Evolutionary conservation across 2,329 filamentous ascomycete genomes (phyloP), one percentile per base, ranked within the genome.

Genomic region (Dothistroma septosporum): DNA sequence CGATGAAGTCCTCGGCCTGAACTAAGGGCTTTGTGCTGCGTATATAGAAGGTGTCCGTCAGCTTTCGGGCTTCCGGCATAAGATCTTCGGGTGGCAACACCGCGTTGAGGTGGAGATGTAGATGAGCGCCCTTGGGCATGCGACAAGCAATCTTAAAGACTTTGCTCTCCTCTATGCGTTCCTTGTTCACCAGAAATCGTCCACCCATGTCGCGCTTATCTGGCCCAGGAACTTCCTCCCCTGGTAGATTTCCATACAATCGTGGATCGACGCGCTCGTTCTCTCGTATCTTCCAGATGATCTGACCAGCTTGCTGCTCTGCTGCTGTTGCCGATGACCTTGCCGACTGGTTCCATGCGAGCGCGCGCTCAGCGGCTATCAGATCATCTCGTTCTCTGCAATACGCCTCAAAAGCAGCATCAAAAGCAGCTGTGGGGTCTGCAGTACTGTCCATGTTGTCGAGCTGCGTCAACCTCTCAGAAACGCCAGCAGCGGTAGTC

Each of bases 41-140:
- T 67, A 91, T 86, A 69, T 85, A 90, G 86, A 92, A 90, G 65
- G 82, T 82, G 0, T 81, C 69, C 78, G 60, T 54, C 50, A 87
- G 84, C 11, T 41, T 59, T 11, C 76, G 72, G 63, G 78, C 77
- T 78, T 82, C 65, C 77, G 83, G 66, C 78, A 91, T 77, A 21
- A 91, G 77, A 5, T 85, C 79, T 1, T 78, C 72, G 10, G 88
- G 87, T 14, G 79, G 77, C 4, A 91, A 77, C 62, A 88, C 89
- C n/a, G 88, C 83, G 71, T 91, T 92, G 78, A 90, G 91, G 73
- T 92, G 89, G 24, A 91, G 83, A 72, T 92, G 89, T 24, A 91
- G 77, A 70, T 91, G 86, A 0, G 83, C 82, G 2, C 88, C 89
- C 73, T 92, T 92, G 47, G 89, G 89, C 78, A 89, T 82, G 59